Evolutionary conservation across 176 grass and related monocot genomes (phyloP).

Genomic region (Poa annua): DNA sequence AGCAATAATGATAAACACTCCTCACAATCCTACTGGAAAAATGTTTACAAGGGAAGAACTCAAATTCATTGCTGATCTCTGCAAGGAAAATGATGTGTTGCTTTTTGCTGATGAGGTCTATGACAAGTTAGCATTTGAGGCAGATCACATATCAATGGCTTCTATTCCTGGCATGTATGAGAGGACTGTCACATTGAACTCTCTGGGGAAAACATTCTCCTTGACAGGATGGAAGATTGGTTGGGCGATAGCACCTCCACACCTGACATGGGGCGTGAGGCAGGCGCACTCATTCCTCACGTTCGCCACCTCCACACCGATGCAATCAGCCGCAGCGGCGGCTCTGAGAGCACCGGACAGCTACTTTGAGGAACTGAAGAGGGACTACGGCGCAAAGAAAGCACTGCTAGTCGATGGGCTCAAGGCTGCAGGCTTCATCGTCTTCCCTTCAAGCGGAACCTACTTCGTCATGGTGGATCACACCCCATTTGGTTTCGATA

Average conservation of each 20-base stretch:
- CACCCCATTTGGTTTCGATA: conserved; percentile 84
- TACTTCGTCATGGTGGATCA: conserved; percentile 94
- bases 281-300: conserved; percentile 97
- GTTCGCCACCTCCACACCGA: conserved; percentile 86
- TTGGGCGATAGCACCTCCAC: conserved; percentile 84
- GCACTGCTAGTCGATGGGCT: conserved; percentile 78
- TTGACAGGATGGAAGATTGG: conserved; percentile 98
- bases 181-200: conserved; percentile 96
- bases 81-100: conserved; percentile 89
- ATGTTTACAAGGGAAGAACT: conserved; percentile 90
- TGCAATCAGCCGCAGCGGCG: conserved; percentile 75
- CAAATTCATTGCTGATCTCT: conserved; percentile 81
- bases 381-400: conserved; percentile 79
- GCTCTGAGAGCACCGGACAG: conserved; percentile 74
- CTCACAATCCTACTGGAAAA: conserved; percentile 98
- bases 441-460: conserved; percentile 90
- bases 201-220: conserved; percentile 95
- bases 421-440: conserved; percentile 73
- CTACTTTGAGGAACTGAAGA: conserved; percentile 82
- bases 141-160: conserved; percentile 84
- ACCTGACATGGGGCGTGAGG: conserved; percentile 96
- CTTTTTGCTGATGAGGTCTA: conserved; percentile 96
- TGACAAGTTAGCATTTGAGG: conserved; percentile 88
- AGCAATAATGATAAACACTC: conserved; percentile 98
- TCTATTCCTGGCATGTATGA: conserved; percentile 93